A percentile compares a stretch with the other conserved stretches of the same genome.
Conservation (phyloP, 352 stramenopile genomes). For the Phytophthora citrophthora region DNA sequence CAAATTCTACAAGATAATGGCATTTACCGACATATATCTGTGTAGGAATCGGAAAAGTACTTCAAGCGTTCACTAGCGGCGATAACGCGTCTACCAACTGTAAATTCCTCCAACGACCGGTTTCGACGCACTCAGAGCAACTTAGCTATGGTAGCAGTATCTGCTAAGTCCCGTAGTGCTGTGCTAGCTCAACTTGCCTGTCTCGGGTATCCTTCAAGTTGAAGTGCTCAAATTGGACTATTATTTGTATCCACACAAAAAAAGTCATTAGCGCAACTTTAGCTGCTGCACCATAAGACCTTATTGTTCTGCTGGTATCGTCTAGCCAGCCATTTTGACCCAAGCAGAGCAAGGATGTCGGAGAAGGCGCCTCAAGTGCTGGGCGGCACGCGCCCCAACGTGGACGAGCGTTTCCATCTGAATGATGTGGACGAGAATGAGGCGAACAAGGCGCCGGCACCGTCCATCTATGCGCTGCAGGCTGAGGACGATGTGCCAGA, state of each 20-base stretch:
- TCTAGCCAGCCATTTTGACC: slow-evolving; percentile 24
- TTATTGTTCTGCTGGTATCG: not conserved
- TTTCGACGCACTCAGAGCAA: slow-evolving; percentile 65
- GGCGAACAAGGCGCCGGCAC: slow-evolving; percentile 17
- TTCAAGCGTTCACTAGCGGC: slow-evolving; percentile 47
- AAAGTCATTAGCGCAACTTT: slow-evolving; percentile 1
- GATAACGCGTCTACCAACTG: slow-evolving; percentile 11
- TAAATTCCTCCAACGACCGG: slow-evolving; percentile 13
- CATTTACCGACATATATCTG: not conserved
- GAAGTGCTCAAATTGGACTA: slow-evolving; percentile 17
- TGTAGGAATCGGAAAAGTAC: slow-evolving; percentile 48
- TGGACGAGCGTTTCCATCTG: slow-evolving; percentile 62
- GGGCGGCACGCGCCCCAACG: slow-evolving; percentile 63
- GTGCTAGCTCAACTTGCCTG: slow-evolving; percentile 22
- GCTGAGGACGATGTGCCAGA: slow-evolving; percentile 63
- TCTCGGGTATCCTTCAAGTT: slow-evolving; percentile 13
- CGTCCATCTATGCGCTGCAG: slow-evolving; percentile 48
- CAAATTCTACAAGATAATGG: no score
- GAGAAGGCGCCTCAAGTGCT: slow-evolving; percentile 65
- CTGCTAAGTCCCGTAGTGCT: slow-evolving; percentile 33
- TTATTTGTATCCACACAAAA: slow-evolving; percentile 1
- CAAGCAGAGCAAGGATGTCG: slow-evolving; percentile 47
- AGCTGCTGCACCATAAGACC: slow-evolving; percentile 3
- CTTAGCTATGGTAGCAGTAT: slow-evolving; percentile 62
- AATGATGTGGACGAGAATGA: slow-evolving; percentile 29